phyloP scores from a whole-genome alignment of 169 alveolate genomes.

The Cytauxzoon felis region DNA sequence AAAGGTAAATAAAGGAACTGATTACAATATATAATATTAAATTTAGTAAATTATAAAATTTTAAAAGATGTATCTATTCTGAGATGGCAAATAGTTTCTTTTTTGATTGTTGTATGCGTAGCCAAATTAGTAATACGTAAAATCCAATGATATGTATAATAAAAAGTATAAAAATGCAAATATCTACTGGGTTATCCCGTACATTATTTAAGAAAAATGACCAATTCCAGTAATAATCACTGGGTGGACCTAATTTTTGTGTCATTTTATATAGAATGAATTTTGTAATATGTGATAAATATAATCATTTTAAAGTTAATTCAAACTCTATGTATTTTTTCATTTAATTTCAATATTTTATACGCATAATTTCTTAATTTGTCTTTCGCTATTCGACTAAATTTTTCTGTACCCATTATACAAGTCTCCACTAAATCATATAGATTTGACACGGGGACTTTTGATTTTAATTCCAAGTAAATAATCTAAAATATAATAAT shows the following conservation, averaged over 20 bases:
- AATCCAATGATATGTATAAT: slow-evolving; percentile 47
- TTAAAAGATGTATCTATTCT: neutral
- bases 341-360: slow-evolving; percentile 18
- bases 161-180: slow-evolving; percentile 11
- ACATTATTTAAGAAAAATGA: slow-evolving; percentile 5
- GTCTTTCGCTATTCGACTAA: slow-evolving; percentile 35
- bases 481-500: slow-evolving; percentile 19
- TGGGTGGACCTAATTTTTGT: slow-evolving; percentile 17
- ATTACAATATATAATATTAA: too few species aligned
- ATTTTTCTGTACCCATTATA: slow-evolving; percentile 17
- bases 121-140: slow-evolving; percentile 21
- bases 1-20: too few species aligned
- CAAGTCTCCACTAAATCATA: slow-evolving; percentile 4
- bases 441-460: slow-evolving; percentile 31
- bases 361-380: slow-evolving; percentile 21
- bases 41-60: too few species aligned
- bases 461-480: slow-evolving; percentile 43
- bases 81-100: slow-evolving; percentile 40
- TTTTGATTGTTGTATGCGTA: slow-evolving; percentile 23
- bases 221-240: slow-evolving; percentile 36
- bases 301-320: neutral
- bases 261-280: neutral
- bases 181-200: slow-evolving; percentile 43
- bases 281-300: neutral
- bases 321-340: slow-evolving; percentile 4